Percentiles rank a stretch among this genome's conserved stretches.
Conservation (phyloP, 2,329 filamentous ascomycete species). For the Fusarium kyushuense region DNA sequence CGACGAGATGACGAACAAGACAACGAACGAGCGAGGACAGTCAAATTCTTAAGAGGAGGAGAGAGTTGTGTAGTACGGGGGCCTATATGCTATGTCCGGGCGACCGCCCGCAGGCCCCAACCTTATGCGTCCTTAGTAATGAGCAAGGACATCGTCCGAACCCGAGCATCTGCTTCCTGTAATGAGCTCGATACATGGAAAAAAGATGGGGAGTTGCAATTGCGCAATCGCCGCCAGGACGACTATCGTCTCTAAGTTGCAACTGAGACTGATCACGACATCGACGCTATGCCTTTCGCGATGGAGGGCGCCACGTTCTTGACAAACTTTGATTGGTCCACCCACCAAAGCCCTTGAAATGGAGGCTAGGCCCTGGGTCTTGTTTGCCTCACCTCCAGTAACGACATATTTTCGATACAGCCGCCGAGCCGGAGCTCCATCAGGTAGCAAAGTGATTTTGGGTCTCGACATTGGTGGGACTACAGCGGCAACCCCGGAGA, state of each 20-base stretch:
- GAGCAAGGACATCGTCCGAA: conserved; percentile 38
- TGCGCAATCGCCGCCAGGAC: conserved; percentile 55
- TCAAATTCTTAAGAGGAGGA: conserved; percentile 44
- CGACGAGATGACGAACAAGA: conserved; percentile 39
- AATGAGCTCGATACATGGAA: conserved; percentile 40
- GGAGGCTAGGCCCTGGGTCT: conserved; percentile 43
- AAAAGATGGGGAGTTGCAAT: conserved; percentile 50
- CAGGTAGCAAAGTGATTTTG: conserved; percentile 35
- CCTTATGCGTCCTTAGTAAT: conserved; percentile 47
- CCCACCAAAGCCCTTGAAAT: conserved; percentile 36
- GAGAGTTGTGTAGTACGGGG: conserved; percentile 39
- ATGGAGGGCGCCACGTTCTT: conserved; percentile 48
- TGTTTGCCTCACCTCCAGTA: conserved; percentile 43
- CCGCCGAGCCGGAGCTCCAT: conserved; percentile 46
- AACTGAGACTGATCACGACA: conserved; percentile 63
- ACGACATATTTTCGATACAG: conserved; percentile 36
- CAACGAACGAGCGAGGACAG: conserved; percentile 36
- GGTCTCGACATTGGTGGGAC: conserved; percentile 16
- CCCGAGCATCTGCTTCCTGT: conserved; percentile 38
- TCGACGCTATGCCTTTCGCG: conserved; percentile 65
- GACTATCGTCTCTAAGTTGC: conserved; percentile 47
- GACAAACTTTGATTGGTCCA: conserved; percentile 53
- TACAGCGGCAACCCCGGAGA: conserved; percentile 28
- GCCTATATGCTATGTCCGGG: conserved; percentile 47
- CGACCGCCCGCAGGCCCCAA: conserved; percentile 45